Conservation (phyloP, 2,329 filamentous ascomycete species). For the Rhynchosporium graminicola region DNA sequence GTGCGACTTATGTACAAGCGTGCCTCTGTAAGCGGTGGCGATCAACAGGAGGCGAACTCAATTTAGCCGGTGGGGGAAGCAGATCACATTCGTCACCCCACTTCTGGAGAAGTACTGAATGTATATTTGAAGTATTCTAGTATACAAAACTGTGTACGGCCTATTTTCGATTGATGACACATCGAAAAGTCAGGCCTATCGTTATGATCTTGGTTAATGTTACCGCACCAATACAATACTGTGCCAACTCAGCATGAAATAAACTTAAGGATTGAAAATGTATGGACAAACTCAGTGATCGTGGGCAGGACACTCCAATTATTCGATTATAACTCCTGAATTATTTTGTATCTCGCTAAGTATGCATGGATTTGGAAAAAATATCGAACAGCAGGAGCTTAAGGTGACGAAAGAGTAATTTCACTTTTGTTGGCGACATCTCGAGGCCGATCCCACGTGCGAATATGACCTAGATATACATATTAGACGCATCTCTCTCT, state of each 20-base stretch:
- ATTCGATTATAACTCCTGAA: neutral
- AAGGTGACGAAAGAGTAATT: slow-evolving; percentile 20
- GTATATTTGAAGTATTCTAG: neutral
- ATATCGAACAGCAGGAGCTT: neutral
- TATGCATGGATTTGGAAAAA: slow-evolving; percentile 6
- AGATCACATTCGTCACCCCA: neutral
- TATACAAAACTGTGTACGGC: neutral
- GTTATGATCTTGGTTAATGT: neutral
- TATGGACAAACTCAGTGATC: neutral
- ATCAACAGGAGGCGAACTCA: neutral
- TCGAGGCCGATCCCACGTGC: slow-evolving; percentile 34
- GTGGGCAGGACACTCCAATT: neutral
- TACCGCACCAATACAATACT: neutral
- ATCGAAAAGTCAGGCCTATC: neutral
- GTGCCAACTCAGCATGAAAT: neutral
- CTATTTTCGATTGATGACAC: neutral
- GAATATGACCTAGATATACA: slow-evolving; percentile 29
- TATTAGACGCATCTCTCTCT: neutral
- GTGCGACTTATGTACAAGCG: neutral
- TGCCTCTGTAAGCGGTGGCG: neutral
- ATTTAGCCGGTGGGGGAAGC: slow-evolving; percentile 15
- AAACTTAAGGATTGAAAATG: too few species aligned
- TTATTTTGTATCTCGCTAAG: slow-evolving; percentile 16
- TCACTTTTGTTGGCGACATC: slow-evolving; percentile 28
- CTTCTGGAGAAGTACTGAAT: neutral